These are phyloP conservation scores for Farysia itapuensis DNA, from an alignment of 1,284 basidiomycete genomes.

Conservation along the genomic window DNA sequence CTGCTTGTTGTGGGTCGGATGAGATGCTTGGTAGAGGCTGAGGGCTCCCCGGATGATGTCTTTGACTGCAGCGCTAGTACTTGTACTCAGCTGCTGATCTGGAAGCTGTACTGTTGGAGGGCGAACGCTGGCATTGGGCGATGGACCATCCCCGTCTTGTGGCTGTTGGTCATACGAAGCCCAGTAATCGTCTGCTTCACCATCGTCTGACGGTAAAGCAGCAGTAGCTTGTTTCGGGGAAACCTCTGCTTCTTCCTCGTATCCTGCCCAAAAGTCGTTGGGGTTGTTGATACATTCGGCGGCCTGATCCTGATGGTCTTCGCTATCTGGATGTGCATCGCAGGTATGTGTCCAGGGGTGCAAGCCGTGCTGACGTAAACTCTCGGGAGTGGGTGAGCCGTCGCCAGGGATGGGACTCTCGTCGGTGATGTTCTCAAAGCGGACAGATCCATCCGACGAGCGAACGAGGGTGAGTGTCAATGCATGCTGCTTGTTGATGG, in stretches of 20 bases:
- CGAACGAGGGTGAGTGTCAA: not conserved
- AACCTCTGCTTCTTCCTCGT: conserved; percentile 13
- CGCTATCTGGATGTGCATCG: not conserved
- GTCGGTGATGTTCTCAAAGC: conserved; percentile 17
- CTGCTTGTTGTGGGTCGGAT: not conserved
- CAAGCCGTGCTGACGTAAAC: not conserved
- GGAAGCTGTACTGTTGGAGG: too few species aligned
- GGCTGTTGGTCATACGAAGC: not conserved
- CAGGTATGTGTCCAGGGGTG: conserved; percentile 3
- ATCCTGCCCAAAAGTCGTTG: conserved; percentile 35
- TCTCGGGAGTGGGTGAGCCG: not conserved
- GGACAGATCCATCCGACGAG: not conserved
- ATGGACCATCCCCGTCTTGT: not conserved
- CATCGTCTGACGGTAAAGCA: not conserved
- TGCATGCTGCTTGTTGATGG: not conserved
- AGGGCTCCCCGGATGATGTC: conserved; percentile 20
- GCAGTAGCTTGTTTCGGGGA: not conserved
- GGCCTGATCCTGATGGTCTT: not conserved
- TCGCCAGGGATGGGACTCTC: not conserved
- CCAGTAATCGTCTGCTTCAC: conserved; percentile 1
- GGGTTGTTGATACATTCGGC: conserved; percentile 34
- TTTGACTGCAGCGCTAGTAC: conserved; percentile 7
- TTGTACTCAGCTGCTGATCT: too few species aligned
- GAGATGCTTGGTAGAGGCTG: conserved; percentile 4
- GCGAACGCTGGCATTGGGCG: not conserved